Percentiles rank a stretch among this genome's conserved stretches.
These are phyloP conservation scores for Phoma herbarum DNA, from an alignment of 2,329 filamentous ascomycete genomes.

Conservation along the genomic window DNA sequence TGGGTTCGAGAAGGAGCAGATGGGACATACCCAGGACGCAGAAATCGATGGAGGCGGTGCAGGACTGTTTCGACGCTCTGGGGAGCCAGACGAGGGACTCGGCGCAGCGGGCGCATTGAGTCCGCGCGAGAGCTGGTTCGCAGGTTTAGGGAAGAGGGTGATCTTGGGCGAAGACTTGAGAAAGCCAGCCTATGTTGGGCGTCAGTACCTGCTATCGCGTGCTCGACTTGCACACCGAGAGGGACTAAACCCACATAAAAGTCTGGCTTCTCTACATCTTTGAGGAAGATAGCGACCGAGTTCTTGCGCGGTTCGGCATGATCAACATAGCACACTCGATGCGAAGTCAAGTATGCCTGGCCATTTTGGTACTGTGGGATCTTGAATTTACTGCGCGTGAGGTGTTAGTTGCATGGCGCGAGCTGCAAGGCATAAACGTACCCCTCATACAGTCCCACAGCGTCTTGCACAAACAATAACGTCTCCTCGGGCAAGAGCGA, in stretches of 20 bases:
- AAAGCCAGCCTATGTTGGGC: slow-evolving; percentile 74
- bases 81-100: slow-evolving; percentile 40
- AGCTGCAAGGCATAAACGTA: slow-evolving; percentile 59
- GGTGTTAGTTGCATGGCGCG: slow-evolving; percentile 24
- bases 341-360: slow-evolving; percentile 94
- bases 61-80: slow-evolving; percentile 48
- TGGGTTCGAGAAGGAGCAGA: slow-evolving; percentile 93
- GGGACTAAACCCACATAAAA: slow-evolving; percentile 58
- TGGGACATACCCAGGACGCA: slow-evolving; percentile 94
- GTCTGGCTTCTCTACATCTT: slow-evolving; percentile 88
- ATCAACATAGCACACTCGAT: slow-evolving; percentile 94
- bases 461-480: slow-evolving; percentile 95
- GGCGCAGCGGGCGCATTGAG: slow-evolving; percentile 55
- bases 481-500: slow-evolving; percentile 92
- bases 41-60: slow-evolving; percentile 62
- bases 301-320: slow-evolving; percentile 83
- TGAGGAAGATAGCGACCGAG: slow-evolving; percentile 85
- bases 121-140: slow-evolving; percentile 68
- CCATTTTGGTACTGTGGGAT: slow-evolving; percentile 93
- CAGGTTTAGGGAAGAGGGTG: slow-evolving; percentile 82
- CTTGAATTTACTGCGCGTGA: slow-evolving; percentile 80
- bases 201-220: slow-evolving; percentile 30
- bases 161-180: slow-evolving; percentile 95
- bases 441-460: slow-evolving; percentile 97
- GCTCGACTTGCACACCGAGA: neutral